A percentile compares a stretch with the other conserved stretches of the same genome.
Conservation (phyloP, 106 monocot species). For the Platanthera guangdongensis region DNA sequence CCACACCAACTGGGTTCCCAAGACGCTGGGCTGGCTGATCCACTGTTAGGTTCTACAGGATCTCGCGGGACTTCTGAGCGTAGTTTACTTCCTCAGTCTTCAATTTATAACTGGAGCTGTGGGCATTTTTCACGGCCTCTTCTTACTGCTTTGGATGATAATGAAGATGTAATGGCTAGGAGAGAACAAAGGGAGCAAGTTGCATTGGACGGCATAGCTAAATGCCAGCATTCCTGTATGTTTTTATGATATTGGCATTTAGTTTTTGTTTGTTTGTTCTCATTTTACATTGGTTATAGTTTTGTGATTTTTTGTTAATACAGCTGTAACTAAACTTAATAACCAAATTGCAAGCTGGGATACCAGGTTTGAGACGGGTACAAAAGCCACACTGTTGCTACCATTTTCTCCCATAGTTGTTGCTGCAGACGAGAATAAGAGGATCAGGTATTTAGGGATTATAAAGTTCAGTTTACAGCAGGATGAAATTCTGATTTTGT, state of each 20-base stretch:
- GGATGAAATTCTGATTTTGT: background rate
- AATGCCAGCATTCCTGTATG: conserved; percentile 88
- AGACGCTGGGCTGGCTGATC: conserved; percentile 76
- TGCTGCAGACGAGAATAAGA: conserved; percentile 94
- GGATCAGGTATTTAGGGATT: conserved; percentile 53
- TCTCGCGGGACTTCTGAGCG: conserved; percentile 41
- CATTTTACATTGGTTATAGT: background rate
- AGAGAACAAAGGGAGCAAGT: conserved; percentile 70
- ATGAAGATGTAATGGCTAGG: conserved; percentile 53
- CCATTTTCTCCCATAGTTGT: conserved; percentile 88
- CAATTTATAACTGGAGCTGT: conserved; percentile 96
- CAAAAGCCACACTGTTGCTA: conserved; percentile 56
- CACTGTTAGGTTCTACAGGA: conserved; percentile 45
- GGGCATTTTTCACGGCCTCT: conserved; percentile 96
- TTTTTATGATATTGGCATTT: conserved; percentile 6
- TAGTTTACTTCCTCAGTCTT: conserved; percentile 82
- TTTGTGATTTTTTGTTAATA: conserved; percentile 11
- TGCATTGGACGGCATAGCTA: conserved; percentile 72
- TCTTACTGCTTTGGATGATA: conserved; percentile 72
- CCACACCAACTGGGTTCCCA: conserved; percentile 66
- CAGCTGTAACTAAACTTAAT: conserved; percentile 65
- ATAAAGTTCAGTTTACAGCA: background rate
- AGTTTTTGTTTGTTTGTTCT: conserved; percentile 2
- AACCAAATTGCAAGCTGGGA: conserved; percentile 96
- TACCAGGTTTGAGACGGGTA: conserved; percentile 53